Evolutionary conservation across 495 filamentous ascomycete genomes (phyloP).

Genomic region (Entonaema liquescens): DNA sequence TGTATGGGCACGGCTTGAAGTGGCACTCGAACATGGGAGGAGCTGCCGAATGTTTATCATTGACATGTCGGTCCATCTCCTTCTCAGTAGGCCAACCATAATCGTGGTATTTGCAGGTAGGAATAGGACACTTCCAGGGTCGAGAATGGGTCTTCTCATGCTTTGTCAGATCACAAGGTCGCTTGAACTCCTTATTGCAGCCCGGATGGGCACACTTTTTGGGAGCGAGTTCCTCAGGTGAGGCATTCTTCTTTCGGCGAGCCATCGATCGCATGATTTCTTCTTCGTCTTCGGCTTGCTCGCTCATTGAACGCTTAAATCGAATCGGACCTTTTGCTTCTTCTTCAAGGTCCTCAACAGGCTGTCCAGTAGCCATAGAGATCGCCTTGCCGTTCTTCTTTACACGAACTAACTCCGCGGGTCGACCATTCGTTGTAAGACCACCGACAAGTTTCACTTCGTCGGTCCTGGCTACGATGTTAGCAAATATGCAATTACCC

Average conservation of each 20-base stretch:
- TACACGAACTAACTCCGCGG: slow-evolving; percentile 78
- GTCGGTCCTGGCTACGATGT: slow-evolving; percentile 63
- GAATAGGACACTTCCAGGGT: slow-evolving; percentile 88
- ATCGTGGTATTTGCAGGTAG: slow-evolving; percentile 83
- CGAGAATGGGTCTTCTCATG: slow-evolving; percentile 97
- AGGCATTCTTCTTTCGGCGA: slow-evolving; percentile 80
- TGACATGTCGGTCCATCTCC: slow-evolving; percentile 92
- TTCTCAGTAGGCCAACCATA: slow-evolving; percentile 97
- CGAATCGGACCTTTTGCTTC: slow-evolving; percentile 53
- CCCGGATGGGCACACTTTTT: slow-evolving; percentile 70
- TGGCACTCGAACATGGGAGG: slow-evolving; percentile 82
- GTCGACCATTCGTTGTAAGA: slow-evolving; percentile 76
- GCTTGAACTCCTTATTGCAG: slow-evolving; percentile 91
- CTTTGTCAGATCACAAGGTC: slow-evolving; percentile 91
- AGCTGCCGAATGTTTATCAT: slow-evolving; percentile 88
- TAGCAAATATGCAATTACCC: slow-evolving; percentile 42
- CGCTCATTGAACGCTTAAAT: slow-evolving; percentile 70
- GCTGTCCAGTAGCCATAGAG: slow-evolving; percentile 71
- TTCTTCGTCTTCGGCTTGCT: slow-evolving; percentile 72
- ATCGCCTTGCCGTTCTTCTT: slow-evolving; percentile 78
- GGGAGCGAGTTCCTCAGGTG: slow-evolving; percentile 75
- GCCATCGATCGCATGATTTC: slow-evolving; percentile 88
- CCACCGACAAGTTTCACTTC: slow-evolving; percentile 79
- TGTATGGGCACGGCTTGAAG: slow-evolving; percentile 88
- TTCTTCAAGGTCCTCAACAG: slow-evolving; percentile 57